Evolutionary conservation across 2,329 filamentous ascomycete species (phyloP).

Genomic region (Pseudocercospora pini-densiflorae): DNA sequence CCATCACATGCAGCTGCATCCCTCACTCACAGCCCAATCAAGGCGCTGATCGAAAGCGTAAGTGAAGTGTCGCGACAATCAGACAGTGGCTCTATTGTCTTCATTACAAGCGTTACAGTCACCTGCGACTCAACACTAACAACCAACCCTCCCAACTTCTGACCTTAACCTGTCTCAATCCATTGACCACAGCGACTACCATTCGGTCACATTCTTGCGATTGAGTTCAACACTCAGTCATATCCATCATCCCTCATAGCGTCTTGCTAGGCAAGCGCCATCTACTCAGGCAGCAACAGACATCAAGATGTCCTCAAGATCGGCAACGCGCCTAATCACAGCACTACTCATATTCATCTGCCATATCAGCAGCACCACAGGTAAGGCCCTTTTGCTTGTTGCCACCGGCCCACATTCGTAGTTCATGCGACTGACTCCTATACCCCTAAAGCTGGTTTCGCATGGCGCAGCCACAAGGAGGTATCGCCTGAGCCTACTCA

Average conservation of each 20-base stretch:
- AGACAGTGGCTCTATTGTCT: background rate
- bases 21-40: background rate
- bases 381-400: background rate
- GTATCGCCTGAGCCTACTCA: background rate
- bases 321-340: background rate
- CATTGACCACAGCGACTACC: background rate
- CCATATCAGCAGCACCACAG: background rate
- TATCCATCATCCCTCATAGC: background rate
- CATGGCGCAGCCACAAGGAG: background rate
- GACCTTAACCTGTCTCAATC: background rate
- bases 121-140: background rate
- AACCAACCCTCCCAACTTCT: background rate
- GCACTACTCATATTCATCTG: background rate
- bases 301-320: conserved; percentile 3
- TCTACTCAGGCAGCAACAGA: background rate
- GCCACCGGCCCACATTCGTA: background rate
- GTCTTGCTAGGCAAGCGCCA: background rate
- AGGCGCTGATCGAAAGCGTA: background rate
- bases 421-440: background rate
- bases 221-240: conserved; percentile 7
- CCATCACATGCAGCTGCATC: background rate
- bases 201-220: background rate
- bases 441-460: background rate
- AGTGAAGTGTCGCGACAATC: conserved; percentile 8
- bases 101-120: background rate